phyloP scores from a whole-genome alignment of 2,329 filamentous ascomycete genomes.

The Chlorencoelia australis region DNA sequence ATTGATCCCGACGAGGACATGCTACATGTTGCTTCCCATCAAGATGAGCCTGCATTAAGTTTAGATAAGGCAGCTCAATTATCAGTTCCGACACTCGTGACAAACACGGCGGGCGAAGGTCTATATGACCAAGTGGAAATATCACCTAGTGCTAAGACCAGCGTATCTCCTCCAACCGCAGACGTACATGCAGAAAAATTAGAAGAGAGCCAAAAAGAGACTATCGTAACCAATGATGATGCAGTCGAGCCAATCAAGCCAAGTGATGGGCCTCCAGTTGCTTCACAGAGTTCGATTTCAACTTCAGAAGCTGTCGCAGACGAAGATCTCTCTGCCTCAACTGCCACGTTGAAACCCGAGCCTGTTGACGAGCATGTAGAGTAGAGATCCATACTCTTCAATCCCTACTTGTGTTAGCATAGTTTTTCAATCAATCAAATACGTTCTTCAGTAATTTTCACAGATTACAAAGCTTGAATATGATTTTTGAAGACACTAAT shows the following conservation, averaged over 20 bases:
- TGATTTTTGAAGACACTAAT: too few species aligned
- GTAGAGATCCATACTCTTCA: too few species aligned
- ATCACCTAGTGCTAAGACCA: constrained; percentile 9
- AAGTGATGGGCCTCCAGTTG: constrained; percentile 11
- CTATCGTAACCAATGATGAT: constrained; percentile 3
- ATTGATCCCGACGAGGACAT: constrained; percentile 32
- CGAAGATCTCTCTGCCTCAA: constrained; percentile 17
- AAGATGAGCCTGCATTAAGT: constrained; percentile 3
- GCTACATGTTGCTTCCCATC: constrained; percentile 25
- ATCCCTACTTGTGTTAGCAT: too few species aligned
- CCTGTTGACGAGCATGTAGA: constrained; percentile 11
- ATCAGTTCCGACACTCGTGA: constrained; percentile 16
- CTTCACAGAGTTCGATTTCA: constrained; percentile 4
- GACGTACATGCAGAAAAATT: constrained; percentile 6
- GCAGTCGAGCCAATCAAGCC: constrained; percentile 10
- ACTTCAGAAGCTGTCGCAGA: constrained; percentile 9
- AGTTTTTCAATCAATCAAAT: too few species aligned
- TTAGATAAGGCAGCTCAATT: constrained; percentile 13
- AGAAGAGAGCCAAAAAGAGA: constrained; percentile 13
- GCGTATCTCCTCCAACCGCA: constrained; percentile 7
- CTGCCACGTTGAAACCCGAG: constrained; percentile 15
- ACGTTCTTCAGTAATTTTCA: too few species aligned
- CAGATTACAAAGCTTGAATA: too few species aligned
- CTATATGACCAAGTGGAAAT: constrained; percentile 16
- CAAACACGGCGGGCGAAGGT: constrained; percentile 18